Evolutionary conservation across 2,329 filamentous ascomycete species (phyloP).

Genomic region (Xylariaceae sp.): DNA sequence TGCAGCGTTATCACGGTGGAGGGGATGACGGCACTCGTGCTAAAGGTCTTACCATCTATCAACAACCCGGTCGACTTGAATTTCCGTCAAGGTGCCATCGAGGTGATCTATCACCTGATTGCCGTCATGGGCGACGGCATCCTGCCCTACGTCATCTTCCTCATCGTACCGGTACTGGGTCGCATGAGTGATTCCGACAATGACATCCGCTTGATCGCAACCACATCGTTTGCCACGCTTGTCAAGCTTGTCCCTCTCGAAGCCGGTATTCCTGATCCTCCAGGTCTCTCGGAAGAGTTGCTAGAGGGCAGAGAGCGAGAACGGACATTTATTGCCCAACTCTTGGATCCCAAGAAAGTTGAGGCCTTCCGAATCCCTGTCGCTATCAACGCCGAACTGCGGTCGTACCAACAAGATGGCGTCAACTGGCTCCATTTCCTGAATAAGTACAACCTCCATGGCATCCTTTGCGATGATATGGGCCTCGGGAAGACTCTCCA

Average conservation of each 20-base stretch:
- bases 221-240: slow-evolving; percentile 91
- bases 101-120: slow-evolving; percentile 93
- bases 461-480: slow-evolving; percentile 99
- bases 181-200: slow-evolving; percentile 98
- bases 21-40: slow-evolving; percentile 91
- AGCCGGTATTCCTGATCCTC: slow-evolving; percentile 93
- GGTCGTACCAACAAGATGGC: slow-evolving; percentile 96
- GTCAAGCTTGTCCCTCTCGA: slow-evolving; percentile 96
- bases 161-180: slow-evolving; percentile 92
- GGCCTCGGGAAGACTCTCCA: slow-evolving; percentile 96
- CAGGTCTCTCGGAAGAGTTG: slow-evolving; percentile 80
- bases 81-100: slow-evolving; percentile 86
- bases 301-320: slow-evolving; percentile 88
- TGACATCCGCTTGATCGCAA: slow-evolving; percentile 87
- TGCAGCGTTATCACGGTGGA: slow-evolving; percentile 94
- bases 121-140: slow-evolving; percentile 97
- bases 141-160: slow-evolving; percentile 95
- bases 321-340: slow-evolving; percentile 91
- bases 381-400: slow-evolving; percentile 90
- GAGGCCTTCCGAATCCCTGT: slow-evolving; percentile 91
- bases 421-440: slow-evolving; percentile 98
- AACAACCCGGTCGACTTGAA: slow-evolving; percentile 83
- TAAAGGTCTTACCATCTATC: slow-evolving; percentile 86
- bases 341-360: slow-evolving; percentile 94
- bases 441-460: slow-evolving; percentile 95